phyloP scores from a whole-genome alignment of 208 protist genomes.

The Trypanosoma congolense region DNA sequence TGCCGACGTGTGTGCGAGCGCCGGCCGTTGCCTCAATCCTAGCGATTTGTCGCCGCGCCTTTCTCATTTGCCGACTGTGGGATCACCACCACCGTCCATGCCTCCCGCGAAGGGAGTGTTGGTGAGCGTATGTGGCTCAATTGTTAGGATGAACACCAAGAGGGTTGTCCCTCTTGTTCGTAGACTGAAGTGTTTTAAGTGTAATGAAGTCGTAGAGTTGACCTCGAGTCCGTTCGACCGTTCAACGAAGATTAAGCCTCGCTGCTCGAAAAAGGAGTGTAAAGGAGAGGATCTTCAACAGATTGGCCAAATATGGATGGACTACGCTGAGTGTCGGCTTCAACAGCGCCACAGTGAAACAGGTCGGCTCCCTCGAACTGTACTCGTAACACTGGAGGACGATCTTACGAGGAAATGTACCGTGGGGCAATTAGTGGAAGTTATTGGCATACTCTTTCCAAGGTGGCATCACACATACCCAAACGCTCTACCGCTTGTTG shows the following conservation, averaged over 20 bases:
- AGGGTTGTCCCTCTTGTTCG: constrained; percentile 70
- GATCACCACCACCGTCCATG: constrained; percentile 48
- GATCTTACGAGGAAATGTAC: constrained; percentile 74
- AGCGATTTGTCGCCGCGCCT: constrained; percentile 60
- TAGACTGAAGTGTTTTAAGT: constrained; percentile 65
- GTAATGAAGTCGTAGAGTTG: constrained; percentile 36
- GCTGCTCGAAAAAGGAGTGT: constrained; percentile 53
- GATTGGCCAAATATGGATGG: constrained; percentile 81
- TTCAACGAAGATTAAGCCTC: constrained; percentile 28
- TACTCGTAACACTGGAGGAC: constrained; percentile 80
- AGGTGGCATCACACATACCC: constrained; percentile 67
- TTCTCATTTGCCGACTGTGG: constrained; percentile 55
- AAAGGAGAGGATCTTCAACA: constrained; percentile 61
- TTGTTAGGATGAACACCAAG: constrained; percentile 80
- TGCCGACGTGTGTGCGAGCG: constrained; percentile 48
- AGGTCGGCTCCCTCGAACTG: constrained; percentile 65
- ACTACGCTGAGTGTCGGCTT: constrained; percentile 86
- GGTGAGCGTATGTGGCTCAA: constrained; percentile 70
- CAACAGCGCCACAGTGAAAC: constrained; percentile 78
- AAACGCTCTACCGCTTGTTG: constrained; percentile 60
- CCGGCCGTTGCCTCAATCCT: constrained; percentile 36
- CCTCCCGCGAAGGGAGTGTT: constrained; percentile 56
- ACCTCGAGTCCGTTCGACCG: constrained; percentile 68
- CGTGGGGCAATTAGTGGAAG: constrained; percentile 82
- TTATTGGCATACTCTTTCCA: constrained; percentile 71